Conservation (phyloP, 257 asterid species). For the Penstemon barbatus region DNA sequence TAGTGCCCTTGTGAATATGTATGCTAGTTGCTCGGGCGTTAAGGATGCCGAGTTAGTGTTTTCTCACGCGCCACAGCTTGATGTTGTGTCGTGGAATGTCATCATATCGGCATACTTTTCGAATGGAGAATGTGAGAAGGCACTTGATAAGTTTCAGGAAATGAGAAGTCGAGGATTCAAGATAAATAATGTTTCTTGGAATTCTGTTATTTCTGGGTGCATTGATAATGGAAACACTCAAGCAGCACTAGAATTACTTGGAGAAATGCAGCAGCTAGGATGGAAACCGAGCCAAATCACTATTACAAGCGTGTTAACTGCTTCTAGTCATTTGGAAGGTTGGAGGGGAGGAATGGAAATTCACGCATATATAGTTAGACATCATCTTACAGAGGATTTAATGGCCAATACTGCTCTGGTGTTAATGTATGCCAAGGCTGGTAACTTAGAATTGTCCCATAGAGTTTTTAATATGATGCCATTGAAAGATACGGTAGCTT, state of each 20-base stretch:
- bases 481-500: slow-evolving; percentile 55
- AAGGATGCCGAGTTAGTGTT: slow-evolving; percentile 56
- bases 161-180: slow-evolving; percentile 50
- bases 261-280: slow-evolving; percentile 55
- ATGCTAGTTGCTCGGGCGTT: slow-evolving; percentile 63
- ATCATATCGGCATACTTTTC: slow-evolving; percentile 66
- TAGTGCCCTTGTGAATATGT: slow-evolving; percentile 73
- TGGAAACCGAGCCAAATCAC: slow-evolving; percentile 62
- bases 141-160: slow-evolving; percentile 41
- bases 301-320: slow-evolving; percentile 53
- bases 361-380: slow-evolving; percentile 47
- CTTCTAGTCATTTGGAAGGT: slow-evolving; percentile 49
- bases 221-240: slow-evolving; percentile 49
- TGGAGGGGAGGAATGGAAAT: slow-evolving; percentile 63
- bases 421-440: slow-evolving; percentile 65
- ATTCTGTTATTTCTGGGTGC: slow-evolving; percentile 64
- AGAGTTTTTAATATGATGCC: slow-evolving; percentile 48
- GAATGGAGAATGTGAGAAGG: slow-evolving; percentile 54
- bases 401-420: slow-evolving; percentile 57
- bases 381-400: slow-evolving; percentile 42
- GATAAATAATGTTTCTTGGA: slow-evolving; percentile 56
- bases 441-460: slow-evolving; percentile 46
- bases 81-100: slow-evolving; percentile 61
- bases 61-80: slow-evolving; percentile 35
- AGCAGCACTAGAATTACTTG: slow-evolving; percentile 46